Percentiles rank a stretch among this genome's conserved stretches.
phyloP scores from a whole-genome alignment of 768 basidiomycete species.

The Trametes coccinea region DNA sequence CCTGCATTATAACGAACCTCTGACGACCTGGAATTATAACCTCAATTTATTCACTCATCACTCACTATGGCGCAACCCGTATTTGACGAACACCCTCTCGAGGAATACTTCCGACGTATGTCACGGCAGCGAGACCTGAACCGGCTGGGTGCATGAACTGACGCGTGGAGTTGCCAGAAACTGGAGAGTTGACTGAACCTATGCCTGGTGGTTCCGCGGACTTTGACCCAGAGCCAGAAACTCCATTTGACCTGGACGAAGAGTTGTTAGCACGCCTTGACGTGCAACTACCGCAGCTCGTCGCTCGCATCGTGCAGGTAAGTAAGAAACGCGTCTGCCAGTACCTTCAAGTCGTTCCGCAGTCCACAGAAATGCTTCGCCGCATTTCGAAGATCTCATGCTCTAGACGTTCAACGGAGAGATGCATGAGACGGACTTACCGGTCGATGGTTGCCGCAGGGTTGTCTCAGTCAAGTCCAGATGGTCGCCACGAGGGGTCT shows the following conservation, averaged over 20 bases:
- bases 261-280: background rate
- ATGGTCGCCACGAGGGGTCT: background rate
- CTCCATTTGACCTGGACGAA: conserved; percentile 23
- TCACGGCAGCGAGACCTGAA: background rate
- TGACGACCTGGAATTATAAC: conserved; percentile 17
- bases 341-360: background rate
- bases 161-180: conserved; percentile 42
- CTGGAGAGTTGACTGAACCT: conserved; percentile 54
- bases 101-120: conserved; percentile 69
- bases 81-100: conserved; percentile 76
- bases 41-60: conserved; percentile 8
- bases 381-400: background rate
- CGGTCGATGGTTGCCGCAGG: background rate
- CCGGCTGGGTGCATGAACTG: background rate
- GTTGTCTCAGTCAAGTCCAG: background rate
- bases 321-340: conserved; percentile 1
- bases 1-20: conserved; percentile 15
- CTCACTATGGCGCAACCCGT: conserved; percentile 70
- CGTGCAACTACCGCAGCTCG: conserved; percentile 12
- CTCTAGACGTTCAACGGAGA: too few species aligned
- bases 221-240: conserved; percentile 38
- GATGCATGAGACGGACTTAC: background rate
- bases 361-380: too few species aligned
- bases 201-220: conserved; percentile 57
- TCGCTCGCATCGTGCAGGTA: conserved; percentile 6